Evolutionary conservation across 2,329 filamentous ascomycete species (phyloP).

Genomic region (Zymoseptoria ardabiliae): DNA sequence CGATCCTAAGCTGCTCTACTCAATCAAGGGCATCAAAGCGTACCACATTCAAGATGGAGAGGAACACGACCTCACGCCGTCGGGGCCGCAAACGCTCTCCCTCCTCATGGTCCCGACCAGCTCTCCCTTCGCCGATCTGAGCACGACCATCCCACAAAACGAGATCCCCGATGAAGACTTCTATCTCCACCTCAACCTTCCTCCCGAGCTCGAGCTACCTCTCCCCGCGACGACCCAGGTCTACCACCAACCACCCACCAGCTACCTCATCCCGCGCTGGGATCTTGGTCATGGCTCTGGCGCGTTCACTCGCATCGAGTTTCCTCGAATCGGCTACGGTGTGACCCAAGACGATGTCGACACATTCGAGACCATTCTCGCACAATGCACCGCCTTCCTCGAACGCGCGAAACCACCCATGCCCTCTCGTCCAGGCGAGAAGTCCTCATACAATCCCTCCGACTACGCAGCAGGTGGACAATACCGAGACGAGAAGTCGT

Average conservation of each 20-base stretch:
- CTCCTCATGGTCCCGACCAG: constrained; percentile 93
- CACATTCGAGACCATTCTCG: constrained; percentile 94
- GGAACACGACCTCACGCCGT: constrained; percentile 73
- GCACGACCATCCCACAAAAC: constrained; percentile 50
- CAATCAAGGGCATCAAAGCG: constrained; percentile 75
- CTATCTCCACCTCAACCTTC: constrained; percentile 90
- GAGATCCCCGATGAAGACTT: constrained; percentile 73
- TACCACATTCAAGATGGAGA: constrained; percentile 86
- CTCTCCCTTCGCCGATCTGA: constrained; percentile 55
- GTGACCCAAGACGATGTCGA: constrained; percentile 86
- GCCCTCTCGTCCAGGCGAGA: constrained; percentile 25
- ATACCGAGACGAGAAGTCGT: constrained; percentile 43
- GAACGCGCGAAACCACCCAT: constrained; percentile 65
- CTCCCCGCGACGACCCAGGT: constrained; percentile 94
- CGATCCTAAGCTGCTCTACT: constrained; percentile 50
- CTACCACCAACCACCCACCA: constrained; percentile 87
- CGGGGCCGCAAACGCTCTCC: constrained; percentile 83
- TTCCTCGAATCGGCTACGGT: constrained; percentile 64
- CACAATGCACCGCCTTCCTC: constrained; percentile 94
- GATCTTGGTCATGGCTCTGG: constrained; percentile 81
- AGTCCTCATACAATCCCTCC: constrained; percentile 65
- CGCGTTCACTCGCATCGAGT: constrained; percentile 89
- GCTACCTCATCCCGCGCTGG: constrained; percentile 93
- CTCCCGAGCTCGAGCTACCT: constrained; percentile 87
- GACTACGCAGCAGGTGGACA: constrained; percentile 66